Conservation (phyloP, 495 filamentous ascomycete species). For the Amniculicola lignicola region DNA sequence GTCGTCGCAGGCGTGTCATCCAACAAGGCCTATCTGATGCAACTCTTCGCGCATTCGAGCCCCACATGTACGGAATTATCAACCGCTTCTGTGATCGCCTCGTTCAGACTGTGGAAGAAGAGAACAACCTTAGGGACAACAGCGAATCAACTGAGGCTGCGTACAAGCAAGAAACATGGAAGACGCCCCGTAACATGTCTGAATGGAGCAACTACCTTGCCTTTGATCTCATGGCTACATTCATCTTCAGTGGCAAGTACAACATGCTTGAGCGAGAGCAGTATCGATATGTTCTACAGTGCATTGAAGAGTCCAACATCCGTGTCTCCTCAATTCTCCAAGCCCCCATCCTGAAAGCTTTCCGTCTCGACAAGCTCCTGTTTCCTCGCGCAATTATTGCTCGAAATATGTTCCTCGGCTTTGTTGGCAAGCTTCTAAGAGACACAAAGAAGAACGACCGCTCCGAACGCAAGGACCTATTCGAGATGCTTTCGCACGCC, state of each 20-base stretch:
- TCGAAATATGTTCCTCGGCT: conserved; percentile 12
- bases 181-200: conserved; percentile 8
- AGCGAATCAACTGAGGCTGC: conserved; percentile 1
- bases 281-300: conserved; percentile 14
- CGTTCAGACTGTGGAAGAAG: conserved; percentile 15
- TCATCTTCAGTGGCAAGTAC: conserved; percentile 10
- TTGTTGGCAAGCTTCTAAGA: conserved; percentile 19
- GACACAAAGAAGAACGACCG: conserved; percentile 15
- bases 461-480: conserved; percentile 10
- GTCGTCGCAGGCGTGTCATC: conserved; percentile 2
- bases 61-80: background rate
- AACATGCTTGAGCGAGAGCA: conserved; percentile 13
- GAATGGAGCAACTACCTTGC: conserved; percentile 19
- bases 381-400: conserved; percentile 13
- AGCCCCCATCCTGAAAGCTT: conserved; percentile 6
- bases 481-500: background rate
- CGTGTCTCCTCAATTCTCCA: conserved; percentile 8
- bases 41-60: conserved; percentile 4
- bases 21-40: conserved; percentile 6
- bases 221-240: conserved; percentile 17
- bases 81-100: conserved; percentile 7
- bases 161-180: background rate
- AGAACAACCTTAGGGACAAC: background rate
- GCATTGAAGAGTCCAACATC: conserved; percentile 18
- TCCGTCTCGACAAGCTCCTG: conserved; percentile 13